Evolutionary conservation across 1,284 basidiomycete species (phyloP).

Genomic region (Phellinidium pouzarii): DNA sequence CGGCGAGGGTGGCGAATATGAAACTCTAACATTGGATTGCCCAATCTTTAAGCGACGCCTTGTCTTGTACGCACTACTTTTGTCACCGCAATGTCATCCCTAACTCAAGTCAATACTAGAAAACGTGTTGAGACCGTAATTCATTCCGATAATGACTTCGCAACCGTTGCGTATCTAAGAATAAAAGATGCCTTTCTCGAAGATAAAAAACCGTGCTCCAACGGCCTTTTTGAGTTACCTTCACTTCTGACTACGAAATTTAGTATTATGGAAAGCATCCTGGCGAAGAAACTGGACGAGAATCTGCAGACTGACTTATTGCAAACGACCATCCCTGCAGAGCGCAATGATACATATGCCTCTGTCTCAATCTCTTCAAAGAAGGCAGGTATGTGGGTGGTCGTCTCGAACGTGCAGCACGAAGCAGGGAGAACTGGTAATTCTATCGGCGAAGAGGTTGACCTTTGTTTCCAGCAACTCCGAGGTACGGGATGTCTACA

Average conservation of each 20-base stretch:
- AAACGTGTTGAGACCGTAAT: constrained; percentile 64
- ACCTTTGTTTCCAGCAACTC: constrained; percentile 50
- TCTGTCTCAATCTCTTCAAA: background rate
- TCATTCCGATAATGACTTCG: constrained; percentile 69
- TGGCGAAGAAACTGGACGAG: background rate
- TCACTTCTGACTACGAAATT: constrained; percentile 41
- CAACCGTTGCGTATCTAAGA: constrained; percentile 83
- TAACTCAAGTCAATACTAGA: constrained; percentile 30
- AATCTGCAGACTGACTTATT: background rate
- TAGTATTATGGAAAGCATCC: background rate
- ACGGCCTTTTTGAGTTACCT: constrained; percentile 34
- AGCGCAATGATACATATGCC: constrained; percentile 18
- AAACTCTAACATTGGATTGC: constrained; percentile 87
- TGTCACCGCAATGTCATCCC: background rate
- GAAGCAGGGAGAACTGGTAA: constrained; percentile 21
- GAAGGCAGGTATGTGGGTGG: constrained; percentile 39
- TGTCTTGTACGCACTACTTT: constrained; percentile 45
- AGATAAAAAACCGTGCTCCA: constrained; percentile 35
- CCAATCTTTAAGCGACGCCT: constrained; percentile 84
- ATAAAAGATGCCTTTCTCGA: constrained; percentile 63
- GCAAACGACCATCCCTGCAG: background rate
- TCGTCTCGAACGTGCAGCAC: constrained; percentile 48
- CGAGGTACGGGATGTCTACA: constrained; percentile 36
- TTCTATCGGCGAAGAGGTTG: constrained; percentile 57
- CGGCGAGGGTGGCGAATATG: constrained; percentile 98